Evolutionary conservation across 768 basidiomycete species (phyloP).

Genomic region (Aureoboletus auriporus): DNA sequence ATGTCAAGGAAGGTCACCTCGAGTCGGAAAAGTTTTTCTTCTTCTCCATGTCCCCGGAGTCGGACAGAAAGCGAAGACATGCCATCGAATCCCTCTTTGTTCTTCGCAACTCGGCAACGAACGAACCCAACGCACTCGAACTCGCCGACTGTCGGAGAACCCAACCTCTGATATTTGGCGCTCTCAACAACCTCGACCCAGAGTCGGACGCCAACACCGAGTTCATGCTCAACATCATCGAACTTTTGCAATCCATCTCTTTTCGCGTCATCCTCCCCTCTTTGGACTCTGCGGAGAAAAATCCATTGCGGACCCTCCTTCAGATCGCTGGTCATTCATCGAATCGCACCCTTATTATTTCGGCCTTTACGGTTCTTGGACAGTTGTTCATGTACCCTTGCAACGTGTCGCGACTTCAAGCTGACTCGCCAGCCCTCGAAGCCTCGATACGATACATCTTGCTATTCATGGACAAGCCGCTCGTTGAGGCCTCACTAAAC

Average conservation of each 20-base stretch:
- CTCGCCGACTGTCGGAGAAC: constrained; percentile 58
- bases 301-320: constrained; percentile 56
- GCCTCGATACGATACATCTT: constrained; percentile 71
- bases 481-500: constrained; percentile 70
- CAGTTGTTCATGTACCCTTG: constrained; percentile 57
- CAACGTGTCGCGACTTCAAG: constrained; percentile 50
- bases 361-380: constrained; percentile 57
- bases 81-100: constrained; percentile 85
- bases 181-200: constrained; percentile 58
- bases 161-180: constrained; percentile 59
- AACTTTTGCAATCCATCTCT: constrained; percentile 65
- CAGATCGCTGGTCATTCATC: constrained; percentile 51
- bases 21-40: constrained; percentile 40
- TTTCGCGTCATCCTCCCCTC: constrained; percentile 36
- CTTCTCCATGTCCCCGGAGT: constrained; percentile 53
- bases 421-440: constrained; percentile 55
- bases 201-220: constrained; percentile 67
- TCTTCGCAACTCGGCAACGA: constrained; percentile 79
- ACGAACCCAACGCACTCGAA: constrained; percentile 62
- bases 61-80: constrained; percentile 57
- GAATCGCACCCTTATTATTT: constrained; percentile 75
- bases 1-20: constrained; percentile 58
- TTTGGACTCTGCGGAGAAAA: constrained; percentile 35
- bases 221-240: constrained; percentile 66
- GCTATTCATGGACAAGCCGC: constrained; percentile 61